Conservation (phyloP, 2,329 filamentous ascomycete species). For the Clarireedia paspali region DNA sequence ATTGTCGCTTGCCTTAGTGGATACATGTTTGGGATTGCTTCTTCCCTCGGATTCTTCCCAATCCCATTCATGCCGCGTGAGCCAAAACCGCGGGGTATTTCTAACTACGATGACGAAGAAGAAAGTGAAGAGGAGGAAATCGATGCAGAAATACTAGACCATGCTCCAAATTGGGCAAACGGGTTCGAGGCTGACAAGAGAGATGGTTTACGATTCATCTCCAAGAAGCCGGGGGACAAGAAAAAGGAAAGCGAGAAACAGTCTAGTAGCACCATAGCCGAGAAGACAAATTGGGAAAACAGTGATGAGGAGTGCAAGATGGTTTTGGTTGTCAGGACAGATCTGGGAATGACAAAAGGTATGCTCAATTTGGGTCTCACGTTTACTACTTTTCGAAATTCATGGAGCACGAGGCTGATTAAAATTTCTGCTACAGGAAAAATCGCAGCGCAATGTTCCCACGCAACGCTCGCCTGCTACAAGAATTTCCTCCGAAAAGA, state of each 20-base stretch:
- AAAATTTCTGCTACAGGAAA: constrained; percentile 58
- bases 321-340: constrained; percentile 84
- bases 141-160: constrained; percentile 50
- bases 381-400: constrained; percentile 1
- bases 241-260: constrained; percentile 32
- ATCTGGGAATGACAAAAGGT: constrained; percentile 98
- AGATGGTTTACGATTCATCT: constrained; percentile 42
- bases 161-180: constrained; percentile 61
- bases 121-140: constrained; percentile 65
- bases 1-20: constrained; percentile 68
- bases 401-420: neutral
- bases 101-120: constrained; percentile 49
- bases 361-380: constrained; percentile 22
- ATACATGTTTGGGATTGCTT: constrained; percentile 70
- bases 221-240: constrained; percentile 31
- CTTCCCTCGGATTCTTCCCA: constrained; percentile 66
- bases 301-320: constrained; percentile 83
- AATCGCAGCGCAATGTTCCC: constrained; percentile 90
- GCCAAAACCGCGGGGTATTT: constrained; percentile 40
- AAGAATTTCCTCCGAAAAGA: constrained; percentile 60
- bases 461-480: constrained; percentile 97
- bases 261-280: constrained; percentile 6
- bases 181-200: constrained; percentile 49
- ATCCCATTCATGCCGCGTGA: constrained; percentile 31
- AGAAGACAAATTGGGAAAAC: constrained; percentile 14